Evolutionary conservation across 306 rosid species (phyloP), one percentile per base, ranked within the genome.

Genomic region (Cucurbita maxima): DNA sequence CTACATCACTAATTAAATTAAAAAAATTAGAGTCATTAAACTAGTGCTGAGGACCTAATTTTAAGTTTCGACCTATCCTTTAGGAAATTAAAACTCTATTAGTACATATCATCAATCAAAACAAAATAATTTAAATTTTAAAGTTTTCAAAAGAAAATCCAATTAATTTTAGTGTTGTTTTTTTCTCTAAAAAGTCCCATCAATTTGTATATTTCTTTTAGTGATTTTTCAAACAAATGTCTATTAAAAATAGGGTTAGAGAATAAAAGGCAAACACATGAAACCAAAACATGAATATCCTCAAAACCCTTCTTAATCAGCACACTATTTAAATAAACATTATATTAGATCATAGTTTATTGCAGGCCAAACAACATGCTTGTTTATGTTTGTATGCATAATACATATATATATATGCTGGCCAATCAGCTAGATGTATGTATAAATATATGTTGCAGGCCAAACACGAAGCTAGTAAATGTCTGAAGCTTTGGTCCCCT

Each of bases 291-390:
- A 20, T 20, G 9, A 3, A 19, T 55, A 16, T 52, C n/a, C 60
- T 14, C 14, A 20, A 56, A 56, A 18, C 13, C 30, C 12, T 13
- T 38, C 38, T 4, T 57, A 22, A 57, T 22, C 4, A 20, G 37
- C 14, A 53, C 10, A 53, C 22, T 16, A 53, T 16, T 53, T n/a
- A 59, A 34, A 59, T 13, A 3, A 59, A 3, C 2, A 30, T 30
- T 30, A 30, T 1, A 30, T 30, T 30, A 30, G 34, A 30, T 30
- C 3, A 30, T 30, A 30, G 34, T 30, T 34, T 60, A 63, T 18
- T 63, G 71, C 71, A 63, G 71, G 71, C 71, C 71, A 63, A 41
- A 40, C 71, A 40, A 63, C 48, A 59, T 30, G 8, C 51, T 63
- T 15, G 47, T 38, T 12, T 63, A 9, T 63, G 50, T 63, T 18